Evolutionary conservation across 495 filamentous ascomycete species (phyloP).

Genomic region (Xylaria venustula): DNA sequence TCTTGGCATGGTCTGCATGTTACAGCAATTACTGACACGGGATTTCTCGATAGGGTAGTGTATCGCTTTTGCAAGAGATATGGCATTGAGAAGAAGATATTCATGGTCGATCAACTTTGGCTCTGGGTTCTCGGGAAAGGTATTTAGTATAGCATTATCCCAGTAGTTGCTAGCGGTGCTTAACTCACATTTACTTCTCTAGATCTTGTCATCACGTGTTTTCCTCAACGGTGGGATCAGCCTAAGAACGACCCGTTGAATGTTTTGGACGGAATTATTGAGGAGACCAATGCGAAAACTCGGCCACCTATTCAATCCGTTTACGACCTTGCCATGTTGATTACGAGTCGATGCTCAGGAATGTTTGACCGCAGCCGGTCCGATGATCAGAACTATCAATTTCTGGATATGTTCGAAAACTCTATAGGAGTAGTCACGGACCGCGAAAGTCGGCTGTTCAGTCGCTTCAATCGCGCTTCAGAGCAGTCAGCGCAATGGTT

Average conservation of each 20-base stretch:
- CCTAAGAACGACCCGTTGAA: conserved; percentile 69
- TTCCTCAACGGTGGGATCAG: conserved; percentile 69
- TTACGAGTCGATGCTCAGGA: conserved; percentile 63
- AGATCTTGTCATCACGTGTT: conserved; percentile 64
- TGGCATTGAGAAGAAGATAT: conserved; percentile 59
- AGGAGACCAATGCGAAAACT: conserved; percentile 70
- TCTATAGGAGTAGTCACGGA: conserved; percentile 66
- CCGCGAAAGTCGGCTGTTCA: conserved; percentile 62
- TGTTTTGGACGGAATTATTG: conserved; percentile 66
- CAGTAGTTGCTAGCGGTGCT: neutral
- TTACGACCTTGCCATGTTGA: conserved; percentile 65
- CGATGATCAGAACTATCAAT: conserved; percentile 64
- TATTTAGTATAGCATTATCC: neutral
- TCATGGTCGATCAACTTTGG: conserved; percentile 77
- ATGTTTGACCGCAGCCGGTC: conserved; percentile 64
- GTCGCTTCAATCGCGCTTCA: conserved; percentile 61
- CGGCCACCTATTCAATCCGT: conserved; percentile 60
- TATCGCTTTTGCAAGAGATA: conserved; percentile 58
- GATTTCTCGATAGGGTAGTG: conserved; percentile 46
- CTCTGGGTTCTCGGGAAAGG: conserved; percentile 65
- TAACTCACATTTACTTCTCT: conserved; percentile 14
- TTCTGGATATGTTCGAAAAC: conserved; percentile 71
- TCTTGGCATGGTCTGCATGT: neutral
- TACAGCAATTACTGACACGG: neutral
- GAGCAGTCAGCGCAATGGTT: conserved; percentile 61